These are phyloP conservation scores for Kazachstania africana DNA, from an alignment of 805 yeast species.

Conservation along the genomic window DNA sequence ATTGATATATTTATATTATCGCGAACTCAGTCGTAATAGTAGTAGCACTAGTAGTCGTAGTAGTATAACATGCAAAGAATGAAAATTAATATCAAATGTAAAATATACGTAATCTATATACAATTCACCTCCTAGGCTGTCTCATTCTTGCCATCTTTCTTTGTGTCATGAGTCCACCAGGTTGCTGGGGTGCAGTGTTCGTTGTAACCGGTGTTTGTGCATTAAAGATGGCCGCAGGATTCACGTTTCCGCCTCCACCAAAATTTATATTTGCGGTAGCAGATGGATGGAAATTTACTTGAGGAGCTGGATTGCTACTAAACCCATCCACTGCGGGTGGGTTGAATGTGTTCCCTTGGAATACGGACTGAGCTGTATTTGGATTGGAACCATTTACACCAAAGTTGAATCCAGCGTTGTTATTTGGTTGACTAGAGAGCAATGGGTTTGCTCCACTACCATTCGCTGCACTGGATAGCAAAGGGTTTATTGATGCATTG, in stretches of 20 bases:
- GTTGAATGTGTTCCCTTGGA: background rate
- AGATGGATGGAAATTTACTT: slow-evolving; percentile 12
- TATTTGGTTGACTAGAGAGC: background rate
- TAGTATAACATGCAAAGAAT: no score
- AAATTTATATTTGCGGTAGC: slow-evolving; percentile 18
- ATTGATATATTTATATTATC: no score
- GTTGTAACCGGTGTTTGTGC: slow-evolving; percentile 3
- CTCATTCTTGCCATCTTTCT: slow-evolving; percentile 25
- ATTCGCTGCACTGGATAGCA: no score
- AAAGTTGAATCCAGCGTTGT: no score
- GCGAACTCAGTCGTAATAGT: no score
- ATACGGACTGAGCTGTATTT: background rate
- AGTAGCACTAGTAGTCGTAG: no score
- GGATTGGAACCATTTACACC: no score
- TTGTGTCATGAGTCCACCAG: slow-evolving; percentile 1
- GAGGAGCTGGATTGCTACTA: no score
- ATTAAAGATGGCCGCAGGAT: slow-evolving; percentile 17
- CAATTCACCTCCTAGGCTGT: slow-evolving; percentile 16
- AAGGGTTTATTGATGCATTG: no score
- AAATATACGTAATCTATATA: no score
- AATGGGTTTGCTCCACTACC: slow-evolving; percentile 1
- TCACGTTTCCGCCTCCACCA: slow-evolving; percentile 8
- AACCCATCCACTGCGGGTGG: no score
- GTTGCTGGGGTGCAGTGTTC: slow-evolving; percentile 1
- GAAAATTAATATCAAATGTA: no score